Percentiles rank a stretch among this genome's conserved stretches.
These are phyloP conservation scores for Psilocybe cubensis DNA, from an alignment of 768 basidiomycete species.

Conservation along the genomic window DNA sequence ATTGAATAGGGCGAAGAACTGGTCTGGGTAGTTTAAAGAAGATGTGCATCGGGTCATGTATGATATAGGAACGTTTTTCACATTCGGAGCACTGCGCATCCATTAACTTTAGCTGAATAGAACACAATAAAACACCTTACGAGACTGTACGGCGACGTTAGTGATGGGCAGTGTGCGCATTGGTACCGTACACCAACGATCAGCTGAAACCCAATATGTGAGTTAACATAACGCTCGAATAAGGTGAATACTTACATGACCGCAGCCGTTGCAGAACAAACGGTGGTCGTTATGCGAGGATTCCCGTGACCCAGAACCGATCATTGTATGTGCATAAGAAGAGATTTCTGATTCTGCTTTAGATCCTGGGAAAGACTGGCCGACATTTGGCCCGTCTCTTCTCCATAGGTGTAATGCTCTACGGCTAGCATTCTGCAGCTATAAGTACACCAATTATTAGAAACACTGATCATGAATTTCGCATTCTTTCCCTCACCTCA, in stretches of 20 bases:
- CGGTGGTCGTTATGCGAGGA: conserved; percentile 54
- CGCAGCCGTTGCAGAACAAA: conserved; percentile 63
- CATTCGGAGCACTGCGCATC: conserved; percentile 72
- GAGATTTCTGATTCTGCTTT: conserved; percentile 64
- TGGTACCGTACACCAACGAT: conserved; percentile 86
- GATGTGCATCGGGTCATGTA: conserved; percentile 84
- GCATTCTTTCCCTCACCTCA: conserved; percentile 50
- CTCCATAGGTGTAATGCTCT: conserved; percentile 79
- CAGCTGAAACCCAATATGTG: conserved; percentile 40
- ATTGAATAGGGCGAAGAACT: conserved; percentile 60
- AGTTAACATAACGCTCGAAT: background rate
- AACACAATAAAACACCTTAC: conserved; percentile 46
- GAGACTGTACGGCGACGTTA: conserved; percentile 70
- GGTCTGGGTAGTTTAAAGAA: conserved; percentile 90
- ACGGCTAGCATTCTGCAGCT: conserved; percentile 71
- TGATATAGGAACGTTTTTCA: conserved; percentile 73
- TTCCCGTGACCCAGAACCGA: conserved; percentile 52
- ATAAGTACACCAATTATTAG: background rate
- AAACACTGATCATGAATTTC: background rate
- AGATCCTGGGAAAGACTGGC: conserved; percentile 45
- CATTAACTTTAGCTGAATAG: background rate
- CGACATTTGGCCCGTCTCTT: conserved; percentile 70
- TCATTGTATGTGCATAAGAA: conserved; percentile 68
- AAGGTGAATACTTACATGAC: conserved; percentile 43
- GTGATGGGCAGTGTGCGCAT: conserved; percentile 87